Percentiles rank a stretch among this genome's conserved stretches.
These are phyloP conservation scores for Durotheca rogersii DNA, from an alignment of 495 filamentous ascomycete species.

Conservation along the genomic window DNA sequence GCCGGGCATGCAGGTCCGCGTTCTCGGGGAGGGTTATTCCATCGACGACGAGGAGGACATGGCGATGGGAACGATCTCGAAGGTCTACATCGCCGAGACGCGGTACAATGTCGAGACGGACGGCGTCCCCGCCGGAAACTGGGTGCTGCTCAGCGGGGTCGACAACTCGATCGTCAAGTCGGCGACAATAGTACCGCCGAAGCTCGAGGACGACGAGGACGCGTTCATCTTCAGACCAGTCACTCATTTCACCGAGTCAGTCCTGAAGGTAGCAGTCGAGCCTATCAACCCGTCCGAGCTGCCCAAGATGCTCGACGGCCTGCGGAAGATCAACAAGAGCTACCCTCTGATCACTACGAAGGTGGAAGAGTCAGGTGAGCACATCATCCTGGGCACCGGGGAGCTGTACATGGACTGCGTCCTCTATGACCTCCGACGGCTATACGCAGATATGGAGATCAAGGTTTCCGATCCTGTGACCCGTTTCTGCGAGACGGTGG, in stretches of 20 bases:
- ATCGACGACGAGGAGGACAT: slow-evolving; percentile 98
- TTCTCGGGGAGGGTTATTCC: slow-evolving; percentile 93
- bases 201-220: slow-evolving; percentile 81
- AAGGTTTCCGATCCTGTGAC: slow-evolving; percentile 98
- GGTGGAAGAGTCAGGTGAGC: slow-evolving; percentile 98
- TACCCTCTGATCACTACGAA: slow-evolving; percentile 95
- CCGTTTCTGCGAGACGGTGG: slow-evolving; percentile 96
- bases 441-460: slow-evolving; percentile 99
- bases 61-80: slow-evolving; percentile 81
- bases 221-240: slow-evolving; percentile 93
- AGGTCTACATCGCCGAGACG: slow-evolving; percentile 92
- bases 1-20: slow-evolving; percentile 79
- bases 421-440: slow-evolving; percentile 84
- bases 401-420: slow-evolving; percentile 99
- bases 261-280: slow-evolving; percentile 96
- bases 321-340: slow-evolving; percentile 95
- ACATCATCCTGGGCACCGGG: slow-evolving; percentile 90
- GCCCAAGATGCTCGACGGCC: slow-evolving; percentile 98
- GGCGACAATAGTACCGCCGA: slow-evolving; percentile 85
- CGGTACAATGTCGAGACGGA: slow-evolving; percentile 88
- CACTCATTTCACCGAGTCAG: slow-evolving; percentile 92
- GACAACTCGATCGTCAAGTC: slow-evolving; percentile 99
- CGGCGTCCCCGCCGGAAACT: slow-evolving; percentile 94
- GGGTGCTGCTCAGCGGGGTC: slow-evolving; percentile 84
- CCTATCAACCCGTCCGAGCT: slow-evolving; percentile 97